Percentiles rank a stretch among this genome's conserved stretches.
These are phyloP conservation scores for Xylaria venustula DNA, from an alignment of 495 filamentous ascomycete species.

Conservation along the genomic window DNA sequence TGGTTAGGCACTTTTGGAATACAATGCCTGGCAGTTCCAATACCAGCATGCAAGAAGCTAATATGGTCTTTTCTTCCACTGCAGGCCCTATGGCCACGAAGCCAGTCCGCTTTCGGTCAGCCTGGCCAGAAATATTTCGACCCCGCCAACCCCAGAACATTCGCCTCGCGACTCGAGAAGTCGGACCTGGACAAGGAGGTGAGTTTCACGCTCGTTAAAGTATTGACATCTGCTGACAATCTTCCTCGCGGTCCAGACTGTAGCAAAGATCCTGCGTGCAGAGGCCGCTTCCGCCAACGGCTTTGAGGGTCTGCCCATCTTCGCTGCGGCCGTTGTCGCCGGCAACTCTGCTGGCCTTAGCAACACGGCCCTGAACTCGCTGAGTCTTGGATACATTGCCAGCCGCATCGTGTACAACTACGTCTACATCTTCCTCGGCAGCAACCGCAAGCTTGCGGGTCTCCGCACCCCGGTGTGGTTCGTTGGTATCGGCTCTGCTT, in stretches of 20 bases:
- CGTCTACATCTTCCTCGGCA: constrained; percentile 44
- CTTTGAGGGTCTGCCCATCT: constrained; percentile 51
- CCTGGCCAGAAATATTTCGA: constrained; percentile 30
- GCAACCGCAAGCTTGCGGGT: constrained; percentile 30
- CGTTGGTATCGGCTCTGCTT: constrained; percentile 26
- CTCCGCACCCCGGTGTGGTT: constrained; percentile 41
- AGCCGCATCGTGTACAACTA: constrained; percentile 44
- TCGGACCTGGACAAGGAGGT: constrained; percentile 45
- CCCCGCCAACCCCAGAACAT: constrained; percentile 30
- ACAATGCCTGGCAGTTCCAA: no score
- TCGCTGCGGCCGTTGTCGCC: constrained; percentile 49
- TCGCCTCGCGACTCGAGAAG: constrained; percentile 31
- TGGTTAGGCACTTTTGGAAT: no score
- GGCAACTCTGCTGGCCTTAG: constrained; percentile 43
- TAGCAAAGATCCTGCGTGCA: constrained; percentile 43
- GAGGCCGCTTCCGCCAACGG: constrained; percentile 47
- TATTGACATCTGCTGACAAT: not conserved
- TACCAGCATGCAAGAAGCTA: not conserved
- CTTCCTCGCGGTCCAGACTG: not conserved
- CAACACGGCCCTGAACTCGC: constrained; percentile 34
- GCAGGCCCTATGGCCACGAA: constrained; percentile 34
- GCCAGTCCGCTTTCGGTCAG: constrained; percentile 38
- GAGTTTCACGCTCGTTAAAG: not conserved
- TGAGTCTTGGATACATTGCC: constrained; percentile 41
- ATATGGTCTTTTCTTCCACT: not conserved